Base-by-base conservation (phyloP, 768 basidiomycete genomes). In the Boletus vinaceobasis region DNA sequence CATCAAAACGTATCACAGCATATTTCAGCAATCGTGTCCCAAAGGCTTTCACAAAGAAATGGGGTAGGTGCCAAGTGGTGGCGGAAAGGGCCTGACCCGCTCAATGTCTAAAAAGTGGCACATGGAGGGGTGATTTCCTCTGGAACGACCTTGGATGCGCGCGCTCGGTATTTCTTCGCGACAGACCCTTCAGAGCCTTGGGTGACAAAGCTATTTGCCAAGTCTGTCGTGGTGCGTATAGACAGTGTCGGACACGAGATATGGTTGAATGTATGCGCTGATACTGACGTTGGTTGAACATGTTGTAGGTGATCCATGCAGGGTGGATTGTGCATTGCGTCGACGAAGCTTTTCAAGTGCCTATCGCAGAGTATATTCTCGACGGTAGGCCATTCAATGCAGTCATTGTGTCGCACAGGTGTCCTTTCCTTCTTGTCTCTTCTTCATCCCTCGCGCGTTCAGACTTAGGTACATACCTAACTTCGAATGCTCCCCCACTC, bases 151-250 rank as follows among this genome's bases (percentile, higher is more conserved):
- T 37, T 57, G 26, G 58, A 55, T 43, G 13, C 37, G 21, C 58
- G 53, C n/a, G 57, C 62, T 6, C 60, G 60, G 33, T 70, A 72
- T 52, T 71, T 69, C 52, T 70, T 70, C 37, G 71, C 71, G 36
- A 61, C 17, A 15, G 63, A 70, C 45, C 53, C 57, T 11, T 56
- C 53, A 21, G 69, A 70, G 7, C 58, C 65, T 10, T 70, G 69
- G 69, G 69, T 56, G 11, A 53, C 32, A 26, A 69, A 57, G 43
- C 32, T 70, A 6, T 55, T 60, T 43, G 48, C 66, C 42, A 71
- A 65, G 48, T 70, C 69, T 14, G 59, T 70, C 17, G 44, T 60
- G 58, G 69, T 72, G 37, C 59, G 69, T 55, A 52, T 55, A 59
- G 42, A 55, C 23, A 14, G 21, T 48, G 35, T 37, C 15, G 19